Evolutionary conservation across 345 rosid genomes (phyloP), one percentile per base, ranked within the genome.

Genomic region (Linum tenue): DNA sequence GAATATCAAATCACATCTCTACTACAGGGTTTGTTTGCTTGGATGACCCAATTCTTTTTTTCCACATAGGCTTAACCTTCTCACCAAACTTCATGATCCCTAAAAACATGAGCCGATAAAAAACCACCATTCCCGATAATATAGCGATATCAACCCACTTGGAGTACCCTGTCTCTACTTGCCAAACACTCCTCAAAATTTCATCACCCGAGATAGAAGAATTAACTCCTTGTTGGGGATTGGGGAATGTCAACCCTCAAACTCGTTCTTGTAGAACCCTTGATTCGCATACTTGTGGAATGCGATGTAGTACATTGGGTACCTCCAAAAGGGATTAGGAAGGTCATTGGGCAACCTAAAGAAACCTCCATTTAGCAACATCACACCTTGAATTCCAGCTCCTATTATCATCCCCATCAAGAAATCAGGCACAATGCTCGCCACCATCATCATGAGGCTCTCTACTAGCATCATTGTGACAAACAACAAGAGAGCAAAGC

Each of bases 361-460:
- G 53, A 81, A 83, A 0, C 83, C 87, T 22, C 83, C 84, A 11
- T 65, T 60, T 7, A 84, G 37, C 70, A 84, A 74, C 84, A 84
- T 81, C 61, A 84, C 70, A 0, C 84, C 85, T 58, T 76, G 84
- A 31, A 82, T 77, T 55, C 85, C 85, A 1, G 83, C 86, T 0
- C 89, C 83, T 0, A 79, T 75, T 6, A 84, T 78, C 31, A 84
- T 80, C 14, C 86, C 83, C 86, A 82, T 82, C 17, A 84, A 72
- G 67, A 80, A 84, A 68, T 82, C 73, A 0, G 86, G 86, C 9
- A 80, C 85, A 0, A 78, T 53, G 59, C 86, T 80, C 2, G 86
- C 86, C 14, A 80, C 82, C 5, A 74, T 76, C 87, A 83, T 83
- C 87, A 83, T 83, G 16, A 83, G 43, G 77, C 87, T 79, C 67